Evolutionary conservation across 2,329 filamentous ascomycete species (phyloP), one percentile per base, ranked within the genome.

Genomic region (Whalleya microplaca): DNA sequence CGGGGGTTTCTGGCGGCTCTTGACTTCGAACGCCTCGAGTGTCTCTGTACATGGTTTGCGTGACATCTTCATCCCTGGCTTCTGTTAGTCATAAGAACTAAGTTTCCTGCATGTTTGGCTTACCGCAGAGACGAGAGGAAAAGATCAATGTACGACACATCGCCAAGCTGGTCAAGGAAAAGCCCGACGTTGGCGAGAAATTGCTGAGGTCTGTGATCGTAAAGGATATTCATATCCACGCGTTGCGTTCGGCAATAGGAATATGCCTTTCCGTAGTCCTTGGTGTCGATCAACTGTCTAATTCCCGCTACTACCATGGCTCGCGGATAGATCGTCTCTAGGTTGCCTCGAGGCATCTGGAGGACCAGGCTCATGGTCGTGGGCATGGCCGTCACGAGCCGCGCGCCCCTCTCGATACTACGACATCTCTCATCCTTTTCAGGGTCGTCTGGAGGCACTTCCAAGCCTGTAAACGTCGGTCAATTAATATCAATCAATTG

Each of bases 221-320:
- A 94, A 2, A 99, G 79, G 59, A 99, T 94, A 69, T 99, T 99
- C 89, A 98, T 93, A 69, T 99, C 95, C 0, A 99, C 95, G 64
- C 96, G 86, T 71, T 99, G 96, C 20, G 88, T 94, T 48, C 95
- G 87, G 71, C 95, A 98, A 60, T 92, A 88, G 20, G 90, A 79
- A 71, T 97, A 99, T 0, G 95, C 95, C 49, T 84, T 85, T 47
- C 83, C 85, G 69, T 97, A 99, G 66, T 95, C 86, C 71, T 90
- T 90, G 29, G 84, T 79, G 51, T 92, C 89, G 49, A 99, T 91
- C 49, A 90, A 85, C 48, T 85, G 84, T 46, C 95, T 85, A 53
- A 99, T 96, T 21, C 92, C 93, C 1, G 92, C 92, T 47, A 99
- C 80, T 0, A 99, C 94, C 75, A 99, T 88, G 14, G 94, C 94